These are phyloP conservation scores for Cynanchum wilfordii DNA, from an alignment of 257 asterid genomes.

Conservation along the genomic window DNA sequence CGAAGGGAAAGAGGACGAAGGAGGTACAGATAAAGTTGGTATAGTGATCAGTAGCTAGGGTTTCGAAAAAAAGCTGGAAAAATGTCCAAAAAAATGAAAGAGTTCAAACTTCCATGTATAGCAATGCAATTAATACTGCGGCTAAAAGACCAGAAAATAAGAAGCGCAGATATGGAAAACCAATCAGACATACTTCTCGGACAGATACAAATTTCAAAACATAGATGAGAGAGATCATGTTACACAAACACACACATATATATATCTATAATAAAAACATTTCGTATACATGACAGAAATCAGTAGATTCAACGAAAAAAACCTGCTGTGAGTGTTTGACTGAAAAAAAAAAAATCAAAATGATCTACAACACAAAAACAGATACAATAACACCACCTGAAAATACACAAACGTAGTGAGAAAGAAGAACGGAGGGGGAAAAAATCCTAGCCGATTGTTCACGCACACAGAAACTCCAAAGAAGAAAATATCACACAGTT, in stretches of 20 bases:
- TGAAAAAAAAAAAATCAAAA: background rate
- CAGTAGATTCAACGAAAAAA: background rate
- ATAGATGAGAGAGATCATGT: background rate
- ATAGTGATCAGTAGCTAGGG: conserved; percentile 29
- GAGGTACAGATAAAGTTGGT: background rate
- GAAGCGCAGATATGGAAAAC: conserved; percentile 22
- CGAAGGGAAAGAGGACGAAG: background rate
- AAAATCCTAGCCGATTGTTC: background rate
- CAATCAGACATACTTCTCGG: conserved; percentile 19
- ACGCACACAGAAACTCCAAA: background rate
- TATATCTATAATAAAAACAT: background rate
- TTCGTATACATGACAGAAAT: background rate
- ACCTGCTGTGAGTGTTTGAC: background rate
- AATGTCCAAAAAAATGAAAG: conserved; percentile 7
- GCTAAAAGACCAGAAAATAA: conserved; percentile 27
- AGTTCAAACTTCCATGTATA: conserved; percentile 20
- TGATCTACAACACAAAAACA: background rate
- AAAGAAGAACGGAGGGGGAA: no score
- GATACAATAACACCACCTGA: background rate
- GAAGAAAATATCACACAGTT: background rate
- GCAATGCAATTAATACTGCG: conserved; percentile 27
- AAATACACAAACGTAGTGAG: background rate
- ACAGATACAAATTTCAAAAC: background rate
- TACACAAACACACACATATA: no score
- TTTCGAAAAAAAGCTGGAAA: conserved; percentile 23